These are phyloP conservation scores for Trichopus zeylanicus DNA, from an alignment of 116 monocot species.

Conservation along the genomic window DNA sequence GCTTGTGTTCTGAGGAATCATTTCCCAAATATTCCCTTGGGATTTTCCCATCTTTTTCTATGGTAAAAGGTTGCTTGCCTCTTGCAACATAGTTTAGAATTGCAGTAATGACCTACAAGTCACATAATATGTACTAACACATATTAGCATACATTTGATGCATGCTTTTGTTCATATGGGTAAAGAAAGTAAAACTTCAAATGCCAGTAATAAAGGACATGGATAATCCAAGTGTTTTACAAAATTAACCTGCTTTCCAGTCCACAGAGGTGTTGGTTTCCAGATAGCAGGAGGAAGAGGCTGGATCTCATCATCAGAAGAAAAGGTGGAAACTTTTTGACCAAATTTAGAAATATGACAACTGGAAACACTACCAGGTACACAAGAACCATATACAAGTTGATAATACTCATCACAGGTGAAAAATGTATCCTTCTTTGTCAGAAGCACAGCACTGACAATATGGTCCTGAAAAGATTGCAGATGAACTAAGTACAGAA, in stretches of 20 bases:
- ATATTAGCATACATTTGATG: too few species aligned
- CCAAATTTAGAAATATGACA: conserved; percentile 18
- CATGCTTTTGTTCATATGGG: too few species aligned
- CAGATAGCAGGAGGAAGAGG: conserved; percentile 66
- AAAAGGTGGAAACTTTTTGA: conserved; percentile 33
- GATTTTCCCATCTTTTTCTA: conserved; percentile 58
- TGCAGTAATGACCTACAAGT: conserved; percentile 75
- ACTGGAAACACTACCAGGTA: conserved; percentile 25
- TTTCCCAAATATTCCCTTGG: conserved; percentile 62
- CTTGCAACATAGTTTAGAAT: conserved; percentile 65
- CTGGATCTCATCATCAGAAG: conserved; percentile 33
- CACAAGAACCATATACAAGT: conserved; percentile 62
- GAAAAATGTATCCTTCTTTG: conserved; percentile 81
- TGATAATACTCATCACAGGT: conserved; percentile 79
- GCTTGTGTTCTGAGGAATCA: conserved; percentile 27
- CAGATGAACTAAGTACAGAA: background rate
- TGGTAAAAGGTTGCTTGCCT: conserved; percentile 58
- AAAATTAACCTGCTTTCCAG: conserved; percentile 82
- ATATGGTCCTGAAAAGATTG: conserved; percentile 88
- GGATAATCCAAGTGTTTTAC: too few species aligned
- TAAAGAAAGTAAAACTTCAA: background rate
- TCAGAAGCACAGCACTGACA: conserved; percentile 84
- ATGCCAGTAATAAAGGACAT: background rate
- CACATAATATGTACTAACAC: too few species aligned
- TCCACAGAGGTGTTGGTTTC: conserved; percentile 86